These are phyloP conservation scores for Xylaria sp. DNA, from an alignment of 2,329 filamentous ascomycete genomes.

Conservation along the genomic window DNA sequence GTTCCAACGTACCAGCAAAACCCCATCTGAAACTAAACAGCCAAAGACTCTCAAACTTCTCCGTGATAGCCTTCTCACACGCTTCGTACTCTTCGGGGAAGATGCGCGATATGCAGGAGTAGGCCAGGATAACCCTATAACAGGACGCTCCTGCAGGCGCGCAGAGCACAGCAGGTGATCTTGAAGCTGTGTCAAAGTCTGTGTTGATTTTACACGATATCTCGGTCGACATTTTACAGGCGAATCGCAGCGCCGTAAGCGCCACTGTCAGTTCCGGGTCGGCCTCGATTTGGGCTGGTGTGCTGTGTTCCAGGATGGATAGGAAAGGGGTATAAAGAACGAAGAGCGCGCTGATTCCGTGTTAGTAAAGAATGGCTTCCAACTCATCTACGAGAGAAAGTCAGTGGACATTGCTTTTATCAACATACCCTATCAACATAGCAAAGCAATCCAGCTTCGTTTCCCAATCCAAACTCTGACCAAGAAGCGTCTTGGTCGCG, in stretches of 20 bases:
- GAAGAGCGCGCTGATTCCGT: constrained; percentile 27
- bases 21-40: constrained; percentile 33
- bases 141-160: constrained; percentile 32
- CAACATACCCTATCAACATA: constrained; percentile 32
- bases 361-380: no score
- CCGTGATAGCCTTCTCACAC: constrained; percentile 29
- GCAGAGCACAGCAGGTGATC: constrained; percentile 28
- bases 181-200: constrained; percentile 20
- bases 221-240: constrained; percentile 32
- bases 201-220: constrained; percentile 32
- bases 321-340: constrained; percentile 33
- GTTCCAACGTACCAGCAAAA: constrained; percentile 29
- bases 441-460: constrained; percentile 32
- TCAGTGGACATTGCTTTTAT: no score
- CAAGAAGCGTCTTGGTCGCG: constrained; percentile 26
- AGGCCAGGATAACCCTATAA: constrained; percentile 30
- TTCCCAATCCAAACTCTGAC: constrained; percentile 30
- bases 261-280: constrained; percentile 26
- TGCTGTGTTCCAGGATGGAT: constrained; percentile 24
- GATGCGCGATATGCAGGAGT: constrained; percentile 26
- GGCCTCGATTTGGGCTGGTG: constrained; percentile 12
- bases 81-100: constrained; percentile 27
- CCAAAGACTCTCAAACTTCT: constrained; percentile 33
- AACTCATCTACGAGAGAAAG: no score
- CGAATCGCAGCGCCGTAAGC: constrained; percentile 30